Conservation (phyloP, 2,329 filamentous ascomycete genomes). For the Trichophyton mentagrophytes region DNA sequence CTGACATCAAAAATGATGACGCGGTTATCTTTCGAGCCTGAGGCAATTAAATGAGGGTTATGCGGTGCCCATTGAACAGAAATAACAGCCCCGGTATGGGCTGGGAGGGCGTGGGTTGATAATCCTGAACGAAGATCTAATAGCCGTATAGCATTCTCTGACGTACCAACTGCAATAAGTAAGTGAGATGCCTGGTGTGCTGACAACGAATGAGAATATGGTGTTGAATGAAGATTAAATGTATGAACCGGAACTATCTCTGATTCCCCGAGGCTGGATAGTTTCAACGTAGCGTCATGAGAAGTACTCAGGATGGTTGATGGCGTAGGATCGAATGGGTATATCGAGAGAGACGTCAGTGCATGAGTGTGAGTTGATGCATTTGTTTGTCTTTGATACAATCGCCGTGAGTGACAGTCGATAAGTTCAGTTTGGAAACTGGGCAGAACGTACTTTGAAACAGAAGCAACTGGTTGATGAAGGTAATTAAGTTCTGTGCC, state of each 20-base stretch:
- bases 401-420: neutral
- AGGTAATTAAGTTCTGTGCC: slow-evolving; percentile 39
- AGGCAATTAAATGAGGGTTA: slow-evolving; percentile 66
- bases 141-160: slow-evolving; percentile 69
- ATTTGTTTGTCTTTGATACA: slow-evolving; percentile 19
- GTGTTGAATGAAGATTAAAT: slow-evolving; percentile 35
- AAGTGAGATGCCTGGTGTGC: slow-evolving; percentile 52
- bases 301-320: slow-evolving; percentile 36
- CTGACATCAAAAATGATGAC: slow-evolving; percentile 81
- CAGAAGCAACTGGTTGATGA: slow-evolving; percentile 39
- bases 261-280: slow-evolving; percentile 29
- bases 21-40: slow-evolving; percentile 71
- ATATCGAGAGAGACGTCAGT: slow-evolving; percentile 37
- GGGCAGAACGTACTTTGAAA: slow-evolving; percentile 19
- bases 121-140: slow-evolving; percentile 77
- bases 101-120: slow-evolving; percentile 56
- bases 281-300: slow-evolving; percentile 35
- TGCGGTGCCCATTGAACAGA: slow-evolving; percentile 70
- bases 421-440: neutral
- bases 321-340: slow-evolving; percentile 36
- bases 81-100: slow-evolving; percentile 54
- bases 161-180: slow-evolving; percentile 76
- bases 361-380: slow-evolving; percentile 32
- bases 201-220: slow-evolving; percentile 58
- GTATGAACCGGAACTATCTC: slow-evolving; percentile 34